Base-by-base conservation (phyloP, 1,284 basidiomycete species). In the Sutorius eximius region DNA sequence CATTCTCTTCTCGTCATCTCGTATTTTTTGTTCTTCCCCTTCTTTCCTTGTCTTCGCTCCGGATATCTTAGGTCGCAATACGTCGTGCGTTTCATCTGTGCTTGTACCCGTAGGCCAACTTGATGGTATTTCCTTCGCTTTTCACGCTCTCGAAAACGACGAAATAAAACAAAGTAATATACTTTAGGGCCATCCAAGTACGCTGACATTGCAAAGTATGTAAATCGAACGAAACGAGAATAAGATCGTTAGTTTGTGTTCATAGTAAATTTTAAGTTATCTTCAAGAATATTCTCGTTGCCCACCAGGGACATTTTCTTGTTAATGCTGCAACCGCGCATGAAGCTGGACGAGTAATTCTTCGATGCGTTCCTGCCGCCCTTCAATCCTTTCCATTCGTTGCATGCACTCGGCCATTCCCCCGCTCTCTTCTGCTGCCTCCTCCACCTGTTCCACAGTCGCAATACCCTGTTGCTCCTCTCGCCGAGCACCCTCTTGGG, bases 281-380 rank as follows among this genome's bases (percentile, higher is more conserved):
- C 16, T 53, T 18, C 15, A 15, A 36, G 9, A 15, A 4, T 4
- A 10, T 32, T 48, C 16, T 48, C 18, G 5, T 47, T 20, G 29
- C 13, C n/a, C 32, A 3, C n/a, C 3, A 16, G 22, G 33, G 27
- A 11, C 29, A 11, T 5, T 13, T n/a, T 27, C 24, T 29, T 12
- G 29, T 13, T 22, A 57, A 20, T 37, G 52, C 37, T 55, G 63
- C 34, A 70, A 30, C 24, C 33, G 58, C 1, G 54, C 56, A 11
- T 58, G 58, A 45, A 68, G 61, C 32, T 65, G 61, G 13, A 68
- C 38, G 24, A 90, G 73, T 51, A 90, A 59, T 15, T 75, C 72
- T 64, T 90, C 87, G 45, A 90, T 88, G 58, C 82, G 76, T 64
- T 77, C 73, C 67, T 90, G 85, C 52, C 78, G 72, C 62, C 74